Evolutionary conservation across 805 yeast genomes (phyloP).

Genomic region (Yamadazyma sp.): DNA sequence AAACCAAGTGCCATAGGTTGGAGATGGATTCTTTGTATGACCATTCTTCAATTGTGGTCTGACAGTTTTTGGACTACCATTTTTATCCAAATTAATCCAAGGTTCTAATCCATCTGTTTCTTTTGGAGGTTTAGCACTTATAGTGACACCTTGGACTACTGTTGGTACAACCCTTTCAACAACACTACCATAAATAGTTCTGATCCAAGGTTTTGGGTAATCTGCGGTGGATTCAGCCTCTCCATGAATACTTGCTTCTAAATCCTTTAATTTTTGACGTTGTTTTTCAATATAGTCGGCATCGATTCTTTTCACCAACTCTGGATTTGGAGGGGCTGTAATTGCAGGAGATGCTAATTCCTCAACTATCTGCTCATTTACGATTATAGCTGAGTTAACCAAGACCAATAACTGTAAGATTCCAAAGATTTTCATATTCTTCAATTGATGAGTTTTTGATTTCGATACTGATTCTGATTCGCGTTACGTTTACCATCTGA

Average conservation of each 20-base stretch:
- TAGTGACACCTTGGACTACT: slow-evolving; percentile 60
- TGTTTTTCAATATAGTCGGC: slow-evolving; percentile 11
- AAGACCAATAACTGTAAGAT: no score
- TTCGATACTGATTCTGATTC: no score
- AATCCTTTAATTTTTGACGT: slow-evolving; percentile 7
- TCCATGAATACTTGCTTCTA: slow-evolving; percentile 8
- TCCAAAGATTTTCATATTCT: no score
- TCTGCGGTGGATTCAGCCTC: slow-evolving; percentile 10
- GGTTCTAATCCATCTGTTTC: slow-evolving; percentile 70
- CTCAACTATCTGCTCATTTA: no score
- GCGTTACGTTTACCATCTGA: no score
- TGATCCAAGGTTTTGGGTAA: slow-evolving; percentile 60
- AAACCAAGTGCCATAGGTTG: slow-evolving; percentile 75
- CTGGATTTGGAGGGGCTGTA: slow-evolving; percentile 5
- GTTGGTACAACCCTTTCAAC: slow-evolving; percentile 64
- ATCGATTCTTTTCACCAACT: slow-evolving; percentile 11
- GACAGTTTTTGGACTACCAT: slow-evolving; percentile 79
- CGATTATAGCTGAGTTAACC: no score
- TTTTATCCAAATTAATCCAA: slow-evolving; percentile 75
- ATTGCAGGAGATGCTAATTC: slow-evolving; percentile 4
- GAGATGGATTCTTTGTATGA: slow-evolving; percentile 58
- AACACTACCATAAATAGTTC: slow-evolving; percentile 60
- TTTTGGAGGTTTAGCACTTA: slow-evolving; percentile 65
- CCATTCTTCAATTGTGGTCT: slow-evolving; percentile 76
- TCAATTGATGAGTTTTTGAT: no score